phyloP scores from a whole-genome alignment of 148 eudicot species.

The Fagopyrum homotropicum region DNA sequence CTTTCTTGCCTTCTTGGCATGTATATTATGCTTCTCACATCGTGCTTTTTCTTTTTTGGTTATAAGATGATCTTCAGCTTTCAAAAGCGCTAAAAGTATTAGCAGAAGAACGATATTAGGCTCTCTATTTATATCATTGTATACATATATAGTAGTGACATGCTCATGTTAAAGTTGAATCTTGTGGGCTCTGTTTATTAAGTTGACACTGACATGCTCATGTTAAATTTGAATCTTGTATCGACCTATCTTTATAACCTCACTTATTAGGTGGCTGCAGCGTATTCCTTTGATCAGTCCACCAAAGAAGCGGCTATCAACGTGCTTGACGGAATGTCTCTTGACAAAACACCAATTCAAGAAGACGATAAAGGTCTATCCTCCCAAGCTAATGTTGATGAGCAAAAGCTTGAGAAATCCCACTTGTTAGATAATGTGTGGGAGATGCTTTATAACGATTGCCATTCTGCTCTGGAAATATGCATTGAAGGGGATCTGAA shows the following conservation, averaged over 20 bases:
- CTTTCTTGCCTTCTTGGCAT: background rate
- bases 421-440: constrained; percentile 48
- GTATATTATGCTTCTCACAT: background rate
- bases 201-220: background rate
- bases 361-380: constrained; percentile 21
- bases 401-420: constrained; percentile 22
- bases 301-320: constrained; percentile 51
- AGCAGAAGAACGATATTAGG: background rate
- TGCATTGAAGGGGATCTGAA: constrained; percentile 98
- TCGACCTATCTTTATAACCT: background rate
- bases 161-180: background rate
- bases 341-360: constrained; percentile 27
- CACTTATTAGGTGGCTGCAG: constrained; percentile 53
- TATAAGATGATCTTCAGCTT: background rate
- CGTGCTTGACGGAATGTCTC: constrained; percentile 30
- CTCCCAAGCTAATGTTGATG: constrained; percentile 20
- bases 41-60: background rate
- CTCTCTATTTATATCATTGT: background rate
- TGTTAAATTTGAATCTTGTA: background rate
- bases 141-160: background rate
- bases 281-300: constrained; percentile 50
- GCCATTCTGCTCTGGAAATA: constrained; percentile 77
- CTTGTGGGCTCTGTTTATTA: background rate
- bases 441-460: constrained; percentile 78
- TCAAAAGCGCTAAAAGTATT: background rate